Evolutionary conservation across 2,329 filamentous ascomycete species (phyloP), one percentile per base, ranked within the genome.

Genomic region (Trichoderma sp.): DNA sequence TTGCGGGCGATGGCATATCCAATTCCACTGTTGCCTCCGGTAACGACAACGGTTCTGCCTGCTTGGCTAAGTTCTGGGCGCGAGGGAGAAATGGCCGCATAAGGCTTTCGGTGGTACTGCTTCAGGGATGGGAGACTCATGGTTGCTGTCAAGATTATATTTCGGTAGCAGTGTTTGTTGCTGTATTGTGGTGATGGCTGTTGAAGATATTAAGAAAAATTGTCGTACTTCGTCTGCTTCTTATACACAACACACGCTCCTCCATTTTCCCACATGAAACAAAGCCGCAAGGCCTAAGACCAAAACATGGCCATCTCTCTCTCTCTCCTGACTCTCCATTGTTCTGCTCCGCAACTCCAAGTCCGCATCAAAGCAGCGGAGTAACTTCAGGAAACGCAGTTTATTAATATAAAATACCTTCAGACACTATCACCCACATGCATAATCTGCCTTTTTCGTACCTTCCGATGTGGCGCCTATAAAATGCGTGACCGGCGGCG

Each of bases 21-120:
- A 65, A 92, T 87, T 57, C 90, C 88, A 0, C 83, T 84, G 1
- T 86, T 85, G 27, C 85, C 89, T 49, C 91, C 90, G 1, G 88
- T 90, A 74, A 92, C 87, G 13, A 92, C 81, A 11, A 91, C 86
- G 1, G 84, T 89, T n/a, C 75, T 74, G 5, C 81, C 81, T 3
- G 75, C 72, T 24, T 84, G 81, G 3, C 75, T 80, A 19, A 84
- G 76, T 49, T 80, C 79, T 0, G 81, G 79, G 0, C 79, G 77
- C 1, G 70, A 64, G 0, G 82, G 78, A 0, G 74, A 77, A 68
- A 84, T 83, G 68, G 75, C 70, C 0, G 76, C 71, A 60, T 84
- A 84, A 0, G 79, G 71, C 19, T 71, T 47, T 7, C 71, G 77
- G 72, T 81, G 80, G 65, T 73, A 60, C 31, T 68, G 43, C 19